phyloP scores from a whole-genome alignment of 2,329 filamentous ascomycete genomes.

The Stenocarpella maydis region DNA sequence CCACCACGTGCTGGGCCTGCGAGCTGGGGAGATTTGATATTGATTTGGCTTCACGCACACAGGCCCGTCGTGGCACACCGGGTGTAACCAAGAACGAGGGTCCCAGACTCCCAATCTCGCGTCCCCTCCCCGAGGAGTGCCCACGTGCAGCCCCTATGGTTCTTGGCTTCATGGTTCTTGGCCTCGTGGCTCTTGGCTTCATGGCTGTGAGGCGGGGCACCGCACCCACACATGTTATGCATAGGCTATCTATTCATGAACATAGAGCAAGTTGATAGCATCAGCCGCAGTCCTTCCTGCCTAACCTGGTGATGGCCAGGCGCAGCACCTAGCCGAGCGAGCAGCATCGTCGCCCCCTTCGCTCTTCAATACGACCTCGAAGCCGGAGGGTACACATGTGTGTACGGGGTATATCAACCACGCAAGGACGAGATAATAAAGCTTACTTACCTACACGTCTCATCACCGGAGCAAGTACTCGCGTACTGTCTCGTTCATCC shows the following conservation, averaged over 20 bases:
- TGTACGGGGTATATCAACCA: background rate
- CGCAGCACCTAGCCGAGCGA: background rate
- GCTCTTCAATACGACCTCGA: slow-evolving; percentile 1
- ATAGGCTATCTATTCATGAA: slow-evolving; percentile 3
- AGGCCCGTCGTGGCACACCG: background rate
- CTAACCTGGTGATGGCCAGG: slow-evolving; percentile 10
- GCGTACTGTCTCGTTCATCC: slow-evolving; percentile 15
- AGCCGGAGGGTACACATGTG: no score
- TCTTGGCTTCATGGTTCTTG: slow-evolving; percentile 9
- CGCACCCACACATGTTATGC: slow-evolving; percentile 24
- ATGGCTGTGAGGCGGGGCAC: slow-evolving; percentile 11
- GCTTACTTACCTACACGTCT: background rate
- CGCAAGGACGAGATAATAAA: slow-evolving; percentile 5
- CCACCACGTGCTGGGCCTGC: background rate
- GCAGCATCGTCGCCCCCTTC: background rate
- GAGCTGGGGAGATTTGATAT: slow-evolving; percentile 11
- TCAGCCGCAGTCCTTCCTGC: slow-evolving; percentile 3
- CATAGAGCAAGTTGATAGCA: background rate
- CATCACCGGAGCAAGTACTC: background rate
- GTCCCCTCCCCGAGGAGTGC: background rate
- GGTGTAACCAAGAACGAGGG: no score
- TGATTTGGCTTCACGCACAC: slow-evolving; percentile 1
- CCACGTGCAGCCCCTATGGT: slow-evolving; percentile 21
- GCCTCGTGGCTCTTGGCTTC: no score
- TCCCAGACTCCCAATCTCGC: background rate